Evolutionary conservation across 805 yeast genomes (phyloP).

Genomic region (Isabelozyma rhagii): DNA sequence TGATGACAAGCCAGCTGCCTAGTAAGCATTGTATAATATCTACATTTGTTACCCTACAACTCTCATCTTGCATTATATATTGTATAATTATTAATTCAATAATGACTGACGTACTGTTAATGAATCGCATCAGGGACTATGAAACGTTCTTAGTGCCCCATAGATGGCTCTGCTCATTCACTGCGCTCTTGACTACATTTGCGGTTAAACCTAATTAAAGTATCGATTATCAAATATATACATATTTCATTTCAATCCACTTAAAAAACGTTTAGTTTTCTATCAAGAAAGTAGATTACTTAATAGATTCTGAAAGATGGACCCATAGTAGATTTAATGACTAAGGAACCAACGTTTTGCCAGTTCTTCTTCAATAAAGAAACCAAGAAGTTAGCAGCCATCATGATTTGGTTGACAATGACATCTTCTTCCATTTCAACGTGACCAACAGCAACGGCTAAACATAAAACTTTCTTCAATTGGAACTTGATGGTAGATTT

Average conservation of each 20-base stretch:
- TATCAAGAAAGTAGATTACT: slow-evolving; percentile 19
- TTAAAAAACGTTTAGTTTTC: background rate
- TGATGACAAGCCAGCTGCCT: slow-evolving; percentile 23
- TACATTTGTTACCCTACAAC: background rate
- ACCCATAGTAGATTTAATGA: slow-evolving; percentile 99
- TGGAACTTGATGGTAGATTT: slow-evolving; percentile 99
- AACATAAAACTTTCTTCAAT: slow-evolving; percentile 98
- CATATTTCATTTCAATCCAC: background rate
- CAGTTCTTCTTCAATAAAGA: slow-evolving; percentile 99
- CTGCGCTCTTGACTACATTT: too few relatives aligned
- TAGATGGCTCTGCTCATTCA: too few relatives aligned
- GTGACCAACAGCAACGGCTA: slow-evolving; percentile 99
- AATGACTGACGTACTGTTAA: background rate
- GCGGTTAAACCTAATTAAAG: background rate
- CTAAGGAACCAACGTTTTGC: slow-evolving; percentile 99
- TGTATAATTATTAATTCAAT: background rate
- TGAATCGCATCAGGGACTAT: too few relatives aligned
- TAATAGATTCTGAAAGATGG: slow-evolving; percentile 99
- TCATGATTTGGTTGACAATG: slow-evolving; percentile 95
- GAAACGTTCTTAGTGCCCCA: too few relatives aligned
- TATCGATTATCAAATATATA: background rate
- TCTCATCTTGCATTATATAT: background rate
- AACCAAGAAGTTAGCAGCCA: slow-evolving; percentile 98
- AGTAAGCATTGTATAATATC: background rate
- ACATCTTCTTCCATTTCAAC: slow-evolving; percentile 98